Conservation (phyloP, 1,284 basidiomycete genomes). For the Tylopilus orsonianus region DNA sequence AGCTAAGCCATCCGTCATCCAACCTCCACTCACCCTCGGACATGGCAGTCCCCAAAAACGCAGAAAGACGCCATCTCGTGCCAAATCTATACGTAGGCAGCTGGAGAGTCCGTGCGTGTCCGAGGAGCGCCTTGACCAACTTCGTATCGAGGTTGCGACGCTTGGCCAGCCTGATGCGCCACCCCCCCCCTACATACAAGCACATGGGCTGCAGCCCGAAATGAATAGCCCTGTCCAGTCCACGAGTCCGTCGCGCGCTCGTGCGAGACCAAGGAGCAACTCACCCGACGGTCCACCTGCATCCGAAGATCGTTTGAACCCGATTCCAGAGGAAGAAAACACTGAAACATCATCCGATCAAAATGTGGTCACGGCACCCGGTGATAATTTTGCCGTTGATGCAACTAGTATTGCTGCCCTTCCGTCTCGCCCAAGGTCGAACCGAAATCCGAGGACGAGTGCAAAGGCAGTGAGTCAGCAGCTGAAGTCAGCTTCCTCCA, state of each 20-base stretch:
- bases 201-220: background rate
- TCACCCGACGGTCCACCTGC: background rate
- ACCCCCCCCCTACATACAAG: conserved; percentile 2
- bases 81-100: conserved; percentile 1
- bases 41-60: conserved; percentile 18
- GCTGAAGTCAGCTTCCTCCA: background rate
- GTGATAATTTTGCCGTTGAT: background rate
- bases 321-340: conserved; percentile 12
- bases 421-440: conserved; percentile 8
- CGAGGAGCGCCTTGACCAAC: conserved; percentile 28
- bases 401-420: background rate
- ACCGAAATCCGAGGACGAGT: conserved; percentile 32
- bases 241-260: background rate
- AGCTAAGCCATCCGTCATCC: conserved; percentile 26
- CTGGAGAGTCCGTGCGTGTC: conserved; percentile 21
- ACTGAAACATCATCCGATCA: background rate
- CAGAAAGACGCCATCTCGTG: conserved; percentile 4
- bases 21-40: conserved; percentile 19
- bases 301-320: conserved; percentile 13
- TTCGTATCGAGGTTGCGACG: conserved; percentile 20
- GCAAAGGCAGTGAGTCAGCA: conserved; percentile 25
- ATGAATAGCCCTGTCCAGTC: background rate
- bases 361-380: conserved; percentile 3
- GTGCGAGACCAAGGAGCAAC: background rate
- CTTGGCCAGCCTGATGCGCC: conserved; percentile 11